Percentiles rank a stretch among this genome's conserved stretches.
Evolutionary conservation across 2,329 filamentous ascomycete genomes (phyloP).

Genomic region (Blastomyces gilchristii): DNA sequence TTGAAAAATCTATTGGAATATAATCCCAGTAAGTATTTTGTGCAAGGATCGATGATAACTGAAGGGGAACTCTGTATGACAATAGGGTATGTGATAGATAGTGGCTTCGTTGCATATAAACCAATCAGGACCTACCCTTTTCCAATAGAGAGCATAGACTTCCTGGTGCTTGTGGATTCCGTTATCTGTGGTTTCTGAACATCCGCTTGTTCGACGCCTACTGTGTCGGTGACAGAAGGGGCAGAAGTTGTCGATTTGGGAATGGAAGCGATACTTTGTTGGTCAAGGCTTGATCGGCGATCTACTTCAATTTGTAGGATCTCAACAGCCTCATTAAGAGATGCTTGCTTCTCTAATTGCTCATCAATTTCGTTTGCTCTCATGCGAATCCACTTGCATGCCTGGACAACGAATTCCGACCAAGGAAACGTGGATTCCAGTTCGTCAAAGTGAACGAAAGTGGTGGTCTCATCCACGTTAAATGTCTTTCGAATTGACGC

Average conservation of each 20-base stretch:
- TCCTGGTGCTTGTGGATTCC: not conserved
- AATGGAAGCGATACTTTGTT: slow-evolving; percentile 18
- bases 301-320: slow-evolving; percentile 18
- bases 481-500: slow-evolving; percentile 3
- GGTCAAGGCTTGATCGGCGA: slow-evolving; percentile 23
- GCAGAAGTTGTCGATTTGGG: slow-evolving; percentile 28
- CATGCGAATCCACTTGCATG: slow-evolving; percentile 39
- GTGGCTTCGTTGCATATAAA: too few species aligned
- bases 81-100: not conserved
- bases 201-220: not conserved
- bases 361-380: slow-evolving; percentile 38
- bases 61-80: not conserved
- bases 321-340: slow-evolving; percentile 26
- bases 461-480: not conserved
- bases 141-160: not conserved
- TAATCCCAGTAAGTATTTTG: not conserved
- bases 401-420: slow-evolving; percentile 37
- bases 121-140: not conserved
- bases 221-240: slow-evolving; percentile 8
- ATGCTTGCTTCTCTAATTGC: slow-evolving; percentile 35
- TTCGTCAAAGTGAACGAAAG: slow-evolving; percentile 32
- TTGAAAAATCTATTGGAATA: slow-evolving; percentile 1
- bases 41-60: not conserved
- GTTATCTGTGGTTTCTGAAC: not conserved
- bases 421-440: slow-evolving; percentile 42